Percentiles rank a stretch among this genome's conserved stretches.
Conservation (phyloP, 2,329 filamentous ascomycete genomes). For the Alternaria gansuensis region DNA sequence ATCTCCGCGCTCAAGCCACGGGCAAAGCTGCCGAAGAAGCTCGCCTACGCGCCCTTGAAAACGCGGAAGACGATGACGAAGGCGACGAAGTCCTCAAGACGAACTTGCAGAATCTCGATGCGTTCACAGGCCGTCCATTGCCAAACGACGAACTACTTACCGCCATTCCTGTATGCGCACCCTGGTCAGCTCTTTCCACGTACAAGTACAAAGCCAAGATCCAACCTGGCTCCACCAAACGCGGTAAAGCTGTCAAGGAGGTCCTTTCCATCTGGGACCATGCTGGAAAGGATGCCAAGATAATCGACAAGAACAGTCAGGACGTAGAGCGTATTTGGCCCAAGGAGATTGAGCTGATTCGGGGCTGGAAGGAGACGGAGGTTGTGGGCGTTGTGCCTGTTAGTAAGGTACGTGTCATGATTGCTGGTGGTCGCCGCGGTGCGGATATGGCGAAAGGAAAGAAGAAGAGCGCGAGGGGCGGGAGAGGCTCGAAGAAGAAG, state of each 20-base stretch:
- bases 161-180: slow-evolving; percentile 69
- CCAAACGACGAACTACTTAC: slow-evolving; percentile 82
- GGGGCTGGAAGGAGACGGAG: slow-evolving; percentile 81
- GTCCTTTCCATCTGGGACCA: slow-evolving; percentile 82
- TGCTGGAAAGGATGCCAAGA: slow-evolving; percentile 64
- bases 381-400: slow-evolving; percentile 83
- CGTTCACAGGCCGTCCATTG: slow-evolving; percentile 78
- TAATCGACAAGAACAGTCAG: slow-evolving; percentile 57
- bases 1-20: slow-evolving; percentile 77
- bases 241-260: slow-evolving; percentile 92
- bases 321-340: slow-evolving; percentile 81
- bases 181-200: slow-evolving; percentile 69
- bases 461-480: slow-evolving; percentile 42
- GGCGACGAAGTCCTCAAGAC: slow-evolving; percentile 63
- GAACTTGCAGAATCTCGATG: slow-evolving; percentile 63
- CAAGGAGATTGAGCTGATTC: slow-evolving; percentile 83
- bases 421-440: slow-evolving; percentile 57
- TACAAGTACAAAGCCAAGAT: slow-evolving; percentile 96
- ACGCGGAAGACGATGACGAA: slow-evolving; percentile 62
- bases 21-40: slow-evolving; percentile 79
- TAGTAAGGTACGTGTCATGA: slow-evolving; percentile 80
- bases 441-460: slow-evolving; percentile 43
- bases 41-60: slow-evolving; percentile 58
- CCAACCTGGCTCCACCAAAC: slow-evolving; percentile 88
- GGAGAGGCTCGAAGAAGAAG: slow-evolving; percentile 47